A percentile compares a stretch with the other conserved stretches of the same genome.
phyloP scores from a whole-genome alignment of 2,329 filamentous ascomycete genomes.

The Colletotrichum navitas region DNA sequence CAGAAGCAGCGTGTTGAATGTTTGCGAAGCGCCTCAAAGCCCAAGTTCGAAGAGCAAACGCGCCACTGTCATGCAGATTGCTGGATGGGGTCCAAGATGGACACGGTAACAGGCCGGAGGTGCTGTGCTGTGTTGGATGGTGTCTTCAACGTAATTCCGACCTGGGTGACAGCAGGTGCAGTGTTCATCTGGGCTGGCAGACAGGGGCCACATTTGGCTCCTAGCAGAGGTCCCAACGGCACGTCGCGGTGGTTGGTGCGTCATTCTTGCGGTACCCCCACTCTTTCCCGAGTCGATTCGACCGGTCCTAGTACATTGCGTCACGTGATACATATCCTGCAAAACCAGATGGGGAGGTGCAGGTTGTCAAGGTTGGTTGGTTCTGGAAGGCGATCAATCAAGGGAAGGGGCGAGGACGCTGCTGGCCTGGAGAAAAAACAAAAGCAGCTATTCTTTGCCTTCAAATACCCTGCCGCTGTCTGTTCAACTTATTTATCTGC shows the following conservation, averaged over 20 bases:
- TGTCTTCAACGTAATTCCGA: constrained; percentile 19
- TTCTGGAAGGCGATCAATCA: constrained; percentile 1
- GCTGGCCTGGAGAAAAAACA: constrained; percentile 3
- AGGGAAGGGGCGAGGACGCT: background rate
- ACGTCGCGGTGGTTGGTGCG: constrained; percentile 29
- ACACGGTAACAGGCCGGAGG: constrained; percentile 6
- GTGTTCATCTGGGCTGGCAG: background rate
- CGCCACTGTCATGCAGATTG: constrained; percentile 24
- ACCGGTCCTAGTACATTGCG: rapidly evolving
- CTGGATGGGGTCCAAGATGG: constrained; percentile 14
- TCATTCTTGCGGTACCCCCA: background rate
- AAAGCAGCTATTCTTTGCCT: constrained; percentile 1
- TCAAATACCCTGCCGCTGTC: background rate
- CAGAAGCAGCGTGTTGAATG: constrained; percentile 16
- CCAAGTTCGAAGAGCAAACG: constrained; percentile 22
- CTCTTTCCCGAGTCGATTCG: background rate
- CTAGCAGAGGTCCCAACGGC: constrained; percentile 13
- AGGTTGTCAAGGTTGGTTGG: background rate
- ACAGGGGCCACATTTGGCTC: constrained; percentile 24
- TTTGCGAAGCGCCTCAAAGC: constrained; percentile 28
- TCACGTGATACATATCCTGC: background rate
- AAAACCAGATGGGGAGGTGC: constrained; percentile 8
- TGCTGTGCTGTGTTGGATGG: constrained; percentile 7
- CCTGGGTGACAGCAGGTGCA: constrained; percentile 13
- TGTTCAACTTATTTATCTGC: background rate